Conservation (phyloP, 192 early-diverging fungal genomes). For the Pilaira anomala region DNA sequence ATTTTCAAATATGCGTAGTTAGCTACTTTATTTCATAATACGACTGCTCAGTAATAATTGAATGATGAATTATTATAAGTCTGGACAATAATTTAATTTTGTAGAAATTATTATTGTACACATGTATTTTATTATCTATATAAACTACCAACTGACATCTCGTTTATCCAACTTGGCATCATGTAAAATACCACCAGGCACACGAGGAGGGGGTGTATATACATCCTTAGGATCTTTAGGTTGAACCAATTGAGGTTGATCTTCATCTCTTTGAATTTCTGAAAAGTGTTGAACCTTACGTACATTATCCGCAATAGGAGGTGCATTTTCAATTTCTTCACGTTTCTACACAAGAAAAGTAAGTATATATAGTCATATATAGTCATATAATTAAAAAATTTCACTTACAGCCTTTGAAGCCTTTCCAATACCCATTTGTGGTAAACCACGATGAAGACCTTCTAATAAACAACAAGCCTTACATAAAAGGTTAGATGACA, state of each 20-base stretch:
- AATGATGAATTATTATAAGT: too few species aligned
- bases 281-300: constrained; percentile 31
- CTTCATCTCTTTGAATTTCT: constrained; percentile 27
- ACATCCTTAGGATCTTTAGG: constrained; percentile 22
- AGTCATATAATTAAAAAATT: neutral
- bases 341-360: neutral
- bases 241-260: constrained; percentile 13
- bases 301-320: neutral
- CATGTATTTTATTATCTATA: constrained; percentile 4
- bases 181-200: constrained; percentile 18
- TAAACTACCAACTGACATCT: constrained; percentile 22
- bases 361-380: neutral
- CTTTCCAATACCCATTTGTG: constrained; percentile 63
- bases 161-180: constrained; percentile 1
- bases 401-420: constrained; percentile 39
- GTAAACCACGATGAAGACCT: constrained; percentile 85
- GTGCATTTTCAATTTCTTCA: neutral
- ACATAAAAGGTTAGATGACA: constrained; percentile 87
- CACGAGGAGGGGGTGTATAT: constrained; percentile 27
- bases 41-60: too few species aligned
- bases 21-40: too few species aligned
- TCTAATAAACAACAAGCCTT: constrained; percentile 94
- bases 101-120: too few species aligned
- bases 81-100: too few species aligned
- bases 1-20: too few species aligned